These are phyloP conservation scores for Talaromyces sp. DNA, from an alignment of 2,329 filamentous ascomycete species.

Conservation along the genomic window DNA sequence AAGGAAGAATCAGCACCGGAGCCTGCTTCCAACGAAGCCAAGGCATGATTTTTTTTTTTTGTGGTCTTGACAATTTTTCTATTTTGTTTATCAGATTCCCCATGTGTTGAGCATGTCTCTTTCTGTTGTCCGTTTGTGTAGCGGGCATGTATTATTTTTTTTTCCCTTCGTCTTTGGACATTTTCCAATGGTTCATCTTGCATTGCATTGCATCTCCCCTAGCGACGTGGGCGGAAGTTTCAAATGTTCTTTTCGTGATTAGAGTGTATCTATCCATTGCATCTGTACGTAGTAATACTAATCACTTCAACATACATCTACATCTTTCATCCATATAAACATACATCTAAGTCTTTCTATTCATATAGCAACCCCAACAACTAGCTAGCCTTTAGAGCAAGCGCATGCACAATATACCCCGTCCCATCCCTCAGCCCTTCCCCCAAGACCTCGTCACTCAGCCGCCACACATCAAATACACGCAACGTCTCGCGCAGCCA, in stretches of 20 bases:
- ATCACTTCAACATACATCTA: background rate
- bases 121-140: background rate
- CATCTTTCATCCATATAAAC: background rate
- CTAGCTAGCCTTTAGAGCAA: constrained; percentile 49
- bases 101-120: constrained; percentile 4
- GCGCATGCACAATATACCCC: constrained; percentile 80
- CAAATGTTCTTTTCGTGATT: background rate
- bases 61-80: background rate
- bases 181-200: background rate
- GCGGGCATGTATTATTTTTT: background rate
- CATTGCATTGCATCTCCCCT: background rate
- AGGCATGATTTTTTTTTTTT: constrained; percentile 4
- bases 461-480: constrained; percentile 69
- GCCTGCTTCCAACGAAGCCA: background rate
- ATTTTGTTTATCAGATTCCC: constrained; percentile 10
- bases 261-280: background rate
- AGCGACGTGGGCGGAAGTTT: background rate
- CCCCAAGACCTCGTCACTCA: constrained; percentile 61
- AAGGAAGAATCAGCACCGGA: constrained; percentile 8
- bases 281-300: background rate
- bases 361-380: background rate
- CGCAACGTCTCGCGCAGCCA: constrained; percentile 68
- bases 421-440: constrained; percentile 56
- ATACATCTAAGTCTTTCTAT: background rate
- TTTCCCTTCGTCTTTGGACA: background rate